These are phyloP conservation scores for Balansia obtecta DNA, from an alignment of 2,329 filamentous ascomycete species.

Conservation along the genomic window DNA sequence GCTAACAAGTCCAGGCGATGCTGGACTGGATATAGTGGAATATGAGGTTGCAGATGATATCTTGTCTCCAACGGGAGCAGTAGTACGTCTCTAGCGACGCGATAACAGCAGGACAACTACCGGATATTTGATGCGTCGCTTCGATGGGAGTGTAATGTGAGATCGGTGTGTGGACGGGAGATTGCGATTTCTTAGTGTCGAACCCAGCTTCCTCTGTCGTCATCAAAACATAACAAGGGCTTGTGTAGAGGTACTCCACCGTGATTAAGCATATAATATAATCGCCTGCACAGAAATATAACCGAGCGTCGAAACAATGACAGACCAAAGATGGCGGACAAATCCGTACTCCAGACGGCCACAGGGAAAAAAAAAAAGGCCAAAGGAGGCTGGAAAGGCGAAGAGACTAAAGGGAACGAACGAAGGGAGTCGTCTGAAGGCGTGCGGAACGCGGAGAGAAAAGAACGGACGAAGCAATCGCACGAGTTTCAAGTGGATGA, in stretches of 20 bases:
- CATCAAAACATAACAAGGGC: neutral
- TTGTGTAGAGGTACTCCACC: neutral
- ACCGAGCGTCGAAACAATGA: neutral
- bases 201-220: neutral
- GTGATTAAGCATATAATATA: neutral
- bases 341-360: neutral
- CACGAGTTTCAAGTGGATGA: conserved; percentile 1
- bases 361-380: neutral
- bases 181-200: neutral
- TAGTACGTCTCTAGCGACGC: neutral
- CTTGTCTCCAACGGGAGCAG: neutral
- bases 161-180: neutral
- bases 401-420: neutral
- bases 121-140: neutral
- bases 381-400: neutral
- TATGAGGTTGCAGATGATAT: neutral
- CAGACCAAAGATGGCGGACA: neutral
- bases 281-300: neutral
- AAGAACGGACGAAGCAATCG: neutral
- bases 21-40: neutral
- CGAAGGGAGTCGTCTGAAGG: conserved; percentile 1
- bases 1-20: neutral
- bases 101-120: neutral
- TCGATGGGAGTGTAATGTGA: neutral
- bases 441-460: neutral